Base-by-base conservation (phyloP, 345 rosid species). In the Physaria fendleri region DNA sequence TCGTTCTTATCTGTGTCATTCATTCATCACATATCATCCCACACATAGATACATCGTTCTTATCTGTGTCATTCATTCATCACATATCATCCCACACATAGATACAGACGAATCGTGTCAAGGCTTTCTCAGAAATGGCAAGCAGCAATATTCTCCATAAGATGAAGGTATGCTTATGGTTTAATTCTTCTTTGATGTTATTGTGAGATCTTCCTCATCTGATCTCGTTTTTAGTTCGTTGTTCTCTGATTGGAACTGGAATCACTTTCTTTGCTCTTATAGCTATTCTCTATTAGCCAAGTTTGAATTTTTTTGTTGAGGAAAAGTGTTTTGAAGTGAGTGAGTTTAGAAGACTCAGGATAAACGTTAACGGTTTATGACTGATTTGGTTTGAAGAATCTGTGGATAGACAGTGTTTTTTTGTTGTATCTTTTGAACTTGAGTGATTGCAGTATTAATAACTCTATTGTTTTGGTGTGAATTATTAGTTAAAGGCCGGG, bases 71-170 rank as follows among this genome's bases (percentile, higher is more conserved):
- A 29, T 39, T 32, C 37, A 43, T 47, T 47, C 40, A 5, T 61
- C 47, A 34, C 37, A 32, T 30, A 30, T n/a, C n/a, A n/a, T 10
- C 3, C 30, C 11, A 30, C 34, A 28, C 37, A n/a, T 48, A 25
- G 43, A 59, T n/a, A 44, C 55, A 34, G 27, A 14, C 24, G 34
- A 57, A 40, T 59, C 46, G 23, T 67, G 27, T 16, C n/a, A 17
- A 64, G 23, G 18, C 24, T 43, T 64, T 41, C 6, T 44, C 38
- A 39, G 14, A 25, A 21, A 87, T 82, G 92, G 53, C 66, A 35
- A 81, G 91, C 70, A 74, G 54, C 60, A 88, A 85, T 48, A 82
- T 88, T 80, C 79, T 88, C 61, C 82, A 79, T 8, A 85, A 83
- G 78, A 82, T 88, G 72, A 88, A 82, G 90, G 95, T 85, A 24